Evolutionary conservation across 1,284 basidiomycete genomes (phyloP).

Genomic region (Anthracocystis setariae): DNA sequence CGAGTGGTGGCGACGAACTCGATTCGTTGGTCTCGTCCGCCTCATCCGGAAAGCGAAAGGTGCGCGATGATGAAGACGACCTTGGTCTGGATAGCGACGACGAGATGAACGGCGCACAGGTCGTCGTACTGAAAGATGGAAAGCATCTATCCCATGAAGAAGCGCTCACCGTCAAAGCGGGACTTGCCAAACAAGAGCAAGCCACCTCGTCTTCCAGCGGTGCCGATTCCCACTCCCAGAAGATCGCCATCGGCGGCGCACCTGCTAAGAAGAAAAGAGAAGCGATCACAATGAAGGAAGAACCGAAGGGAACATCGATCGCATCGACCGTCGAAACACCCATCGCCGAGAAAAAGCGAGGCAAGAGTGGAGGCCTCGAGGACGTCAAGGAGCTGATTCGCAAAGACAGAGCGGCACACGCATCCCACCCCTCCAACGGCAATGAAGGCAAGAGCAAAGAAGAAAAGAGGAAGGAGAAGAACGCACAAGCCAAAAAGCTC

Average conservation of each 20-base stretch:
- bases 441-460: conserved; percentile 7
- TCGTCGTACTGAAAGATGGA: conserved; percentile 58
- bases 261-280: conserved; percentile 6
- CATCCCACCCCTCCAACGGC: neutral
- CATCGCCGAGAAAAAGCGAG: neutral
- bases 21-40: conserved; percentile 21
- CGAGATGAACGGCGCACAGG: conserved; percentile 50
- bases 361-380: conserved; percentile 1
- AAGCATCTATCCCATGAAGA: conserved; percentile 53
- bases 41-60: conserved; percentile 11
- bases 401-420: conserved; percentile 4
- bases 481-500: conserved; percentile 16
- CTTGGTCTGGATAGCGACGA: conserved; percentile 34
- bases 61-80: neutral
- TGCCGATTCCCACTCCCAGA: neutral
- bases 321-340: neutral
- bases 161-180: conserved; percentile 9
- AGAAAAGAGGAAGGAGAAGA: conserved; percentile 20
- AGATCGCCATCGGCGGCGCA: conserved; percentile 4
- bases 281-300: neutral
- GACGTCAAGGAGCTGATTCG: conserved; percentile 39
- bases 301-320: neutral
- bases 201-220: neutral
- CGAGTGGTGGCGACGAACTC: conserved; percentile 8
- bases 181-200: neutral